Evolutionary conservation across 176 grass and related monocot genomes (phyloP).

Genomic region (Avena eriantha): DNA sequence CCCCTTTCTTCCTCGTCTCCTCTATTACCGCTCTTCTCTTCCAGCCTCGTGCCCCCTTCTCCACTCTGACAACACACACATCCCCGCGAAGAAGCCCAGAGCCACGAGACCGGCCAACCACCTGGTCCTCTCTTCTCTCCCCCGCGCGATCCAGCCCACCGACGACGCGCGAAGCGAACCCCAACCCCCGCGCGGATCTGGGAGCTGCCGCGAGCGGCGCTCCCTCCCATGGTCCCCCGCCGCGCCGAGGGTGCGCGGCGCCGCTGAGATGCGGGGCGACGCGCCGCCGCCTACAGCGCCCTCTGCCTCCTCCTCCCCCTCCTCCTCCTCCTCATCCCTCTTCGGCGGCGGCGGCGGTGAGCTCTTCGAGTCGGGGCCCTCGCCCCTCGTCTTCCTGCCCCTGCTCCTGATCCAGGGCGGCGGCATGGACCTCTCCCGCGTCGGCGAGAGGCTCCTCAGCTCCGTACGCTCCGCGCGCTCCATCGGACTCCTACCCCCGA

Average conservation of each 20-base stretch:
- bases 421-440: slow-evolving; percentile 98
- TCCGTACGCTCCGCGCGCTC: slow-evolving; percentile 97
- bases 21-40: slow-evolving; percentile 6
- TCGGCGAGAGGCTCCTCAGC: slow-evolving; percentile 96
- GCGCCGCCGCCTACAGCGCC: slow-evolving; percentile 41
- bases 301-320: slow-evolving; percentile 34
- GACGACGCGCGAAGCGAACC: slow-evolving; percentile 43
- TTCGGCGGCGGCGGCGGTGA: slow-evolving; percentile 54
- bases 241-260: slow-evolving; percentile 43
- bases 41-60: neutral
- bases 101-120: slow-evolving; percentile 37
- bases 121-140: slow-evolving; percentile 2
- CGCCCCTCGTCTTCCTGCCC: slow-evolving; percentile 92
- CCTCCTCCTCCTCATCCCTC: slow-evolving; percentile 43
- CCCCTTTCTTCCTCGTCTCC: slow-evolving; percentile 27
- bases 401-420: slow-evolving; percentile 96
- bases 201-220: slow-evolving; percentile 40
- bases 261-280: slow-evolving; percentile 73
- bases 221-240: slow-evolving; percentile 57
- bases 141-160: slow-evolving; percentile 43
- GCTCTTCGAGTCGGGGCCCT: slow-evolving; percentile 68
- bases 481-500: slow-evolving; percentile 69
- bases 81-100: slow-evolving; percentile 8
- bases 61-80: slow-evolving; percentile 27
- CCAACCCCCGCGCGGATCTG: slow-evolving; percentile 48